Base-by-base conservation (phyloP, 2,329 filamentous ascomycete species). In the Canariomyces notabilis region DNA sequence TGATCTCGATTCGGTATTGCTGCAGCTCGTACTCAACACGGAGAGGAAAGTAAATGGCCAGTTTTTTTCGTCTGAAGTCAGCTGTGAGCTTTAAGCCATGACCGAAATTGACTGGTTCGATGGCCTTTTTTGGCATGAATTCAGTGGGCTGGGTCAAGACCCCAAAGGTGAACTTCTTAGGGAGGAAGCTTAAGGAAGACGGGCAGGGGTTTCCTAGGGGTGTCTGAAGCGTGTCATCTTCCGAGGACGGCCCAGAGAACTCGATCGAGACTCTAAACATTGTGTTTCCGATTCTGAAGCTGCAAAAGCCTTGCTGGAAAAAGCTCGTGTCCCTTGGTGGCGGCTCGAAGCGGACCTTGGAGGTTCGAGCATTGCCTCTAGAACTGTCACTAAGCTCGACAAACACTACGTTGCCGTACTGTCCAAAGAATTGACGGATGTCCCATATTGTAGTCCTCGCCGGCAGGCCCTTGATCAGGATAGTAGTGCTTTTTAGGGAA, bases 331-430 rank as follows among this genome's bases (percentile, higher is more conserved):
- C 49, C 0, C 16, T 42, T 0, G 80, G 79, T 0, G 78, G 75
- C 0, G 81, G 80, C 59, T 72, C 75, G 51, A 86, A 85, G 2
- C 67, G 68, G 26, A 87, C 63, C 15, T 67, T 72, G 1, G 69
- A 80, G 9, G 33, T 44, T 11, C 54, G 42, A 19, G 64, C 59
- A 20, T 65, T 48, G n/a, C 75, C 65, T 22, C 64, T 52, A 5
- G 54, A 49, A 39, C 67, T 58, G 37, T 77, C 72, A 39, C 69
- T 73, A 1, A 85, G 66, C 12, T 84, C 77, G 29, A 87, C 76
- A 29, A 65, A 74, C 3, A 63, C 63, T 11, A 87, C 70, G 5
- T 65, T 65, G 1, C 82, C 81, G 48, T 79, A 67, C 0, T 56
- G 49, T 1, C 65, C 61, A 50, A 88, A 77, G 15, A 71, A 71